Conservation (phyloP, 352 stramenopile species). For the Globisporangium uncinulatum region DNA sequence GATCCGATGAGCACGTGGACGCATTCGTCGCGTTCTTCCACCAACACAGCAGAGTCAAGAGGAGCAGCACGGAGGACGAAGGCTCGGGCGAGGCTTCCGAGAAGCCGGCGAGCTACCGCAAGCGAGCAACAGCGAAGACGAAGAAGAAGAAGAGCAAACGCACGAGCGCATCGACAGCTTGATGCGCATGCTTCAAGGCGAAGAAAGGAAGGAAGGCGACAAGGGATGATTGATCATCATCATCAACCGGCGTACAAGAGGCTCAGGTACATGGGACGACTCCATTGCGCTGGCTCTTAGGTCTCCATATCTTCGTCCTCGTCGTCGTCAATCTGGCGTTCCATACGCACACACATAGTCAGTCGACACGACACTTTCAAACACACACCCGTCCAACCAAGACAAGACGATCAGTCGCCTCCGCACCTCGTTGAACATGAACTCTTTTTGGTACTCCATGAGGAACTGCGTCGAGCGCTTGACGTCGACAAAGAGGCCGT, state of each 20-base stretch:
- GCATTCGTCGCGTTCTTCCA: constrained; percentile 8
- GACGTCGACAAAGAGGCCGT: constrained; percentile 97
- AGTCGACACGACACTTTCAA: not conserved
- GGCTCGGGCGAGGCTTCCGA: not conserved
- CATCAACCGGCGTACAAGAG: not conserved
- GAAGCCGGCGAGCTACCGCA: not conserved
- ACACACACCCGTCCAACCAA: not conserved
- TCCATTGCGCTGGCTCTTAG: constrained; percentile 1
- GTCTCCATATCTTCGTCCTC: constrained; percentile 42
- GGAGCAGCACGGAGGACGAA: not conserved
- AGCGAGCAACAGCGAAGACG: not conserved
- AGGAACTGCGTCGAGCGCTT: constrained; percentile 98
- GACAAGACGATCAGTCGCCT: not conserved
- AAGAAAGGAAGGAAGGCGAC: too few relatives aligned
- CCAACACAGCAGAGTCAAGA: not conserved
- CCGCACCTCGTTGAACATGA: constrained; percentile 97
- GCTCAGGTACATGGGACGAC: not conserved
- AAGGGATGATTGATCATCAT: too few relatives aligned
- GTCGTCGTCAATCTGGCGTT: constrained; percentile 28
- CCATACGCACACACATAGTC: not conserved
- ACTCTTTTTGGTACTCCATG: constrained; percentile 99
- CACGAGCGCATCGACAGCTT: not conserved
- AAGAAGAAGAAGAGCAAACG: constrained; percentile 1
- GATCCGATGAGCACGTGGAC: constrained; percentile 16
- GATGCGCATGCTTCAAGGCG: not conserved